Conservation (phyloP, 257 asterid genomes). For the Salvia hispanica region DNA sequence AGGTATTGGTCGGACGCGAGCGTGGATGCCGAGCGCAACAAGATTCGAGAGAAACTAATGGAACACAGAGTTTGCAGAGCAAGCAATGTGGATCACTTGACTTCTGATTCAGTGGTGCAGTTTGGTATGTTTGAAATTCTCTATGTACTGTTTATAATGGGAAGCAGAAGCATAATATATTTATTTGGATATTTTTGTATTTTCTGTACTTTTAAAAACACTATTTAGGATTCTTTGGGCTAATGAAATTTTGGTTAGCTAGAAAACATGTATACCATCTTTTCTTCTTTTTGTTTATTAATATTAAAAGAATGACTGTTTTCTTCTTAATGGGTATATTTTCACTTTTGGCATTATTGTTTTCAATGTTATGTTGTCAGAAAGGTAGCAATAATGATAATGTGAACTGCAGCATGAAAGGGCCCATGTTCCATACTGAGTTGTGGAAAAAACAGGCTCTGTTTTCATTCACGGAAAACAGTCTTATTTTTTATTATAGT, state of each 20-base stretch:
- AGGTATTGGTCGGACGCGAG: constrained; percentile 76
- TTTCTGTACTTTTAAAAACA: not conserved
- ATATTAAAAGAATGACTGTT: no score
- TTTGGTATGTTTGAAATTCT: not conserved
- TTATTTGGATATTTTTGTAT: not conserved
- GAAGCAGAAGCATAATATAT: not conserved
- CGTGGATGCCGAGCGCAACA: constrained; percentile 40
- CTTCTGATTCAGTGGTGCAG: constrained; percentile 43
- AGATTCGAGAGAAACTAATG: constrained; percentile 42
- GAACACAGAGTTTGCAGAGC: constrained; percentile 54
- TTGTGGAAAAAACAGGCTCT: no score
- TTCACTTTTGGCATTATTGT: no score
- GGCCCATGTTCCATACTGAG: no score
- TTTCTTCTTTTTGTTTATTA: no score
- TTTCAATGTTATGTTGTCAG: no score
- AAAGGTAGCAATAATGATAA: no score
- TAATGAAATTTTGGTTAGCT: constrained; percentile 6
- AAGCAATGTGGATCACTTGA: constrained; percentile 78
- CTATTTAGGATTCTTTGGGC: not conserved
- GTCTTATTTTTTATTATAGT: no score
- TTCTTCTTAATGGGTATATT: no score
- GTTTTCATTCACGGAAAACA: no score
- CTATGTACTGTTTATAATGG: not conserved
- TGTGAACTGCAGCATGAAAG: no score
- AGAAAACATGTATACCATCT: not conserved